Base-by-base conservation (phyloP, 768 basidiomycete genomes). In the Boletus subcaerulescens region DNA sequence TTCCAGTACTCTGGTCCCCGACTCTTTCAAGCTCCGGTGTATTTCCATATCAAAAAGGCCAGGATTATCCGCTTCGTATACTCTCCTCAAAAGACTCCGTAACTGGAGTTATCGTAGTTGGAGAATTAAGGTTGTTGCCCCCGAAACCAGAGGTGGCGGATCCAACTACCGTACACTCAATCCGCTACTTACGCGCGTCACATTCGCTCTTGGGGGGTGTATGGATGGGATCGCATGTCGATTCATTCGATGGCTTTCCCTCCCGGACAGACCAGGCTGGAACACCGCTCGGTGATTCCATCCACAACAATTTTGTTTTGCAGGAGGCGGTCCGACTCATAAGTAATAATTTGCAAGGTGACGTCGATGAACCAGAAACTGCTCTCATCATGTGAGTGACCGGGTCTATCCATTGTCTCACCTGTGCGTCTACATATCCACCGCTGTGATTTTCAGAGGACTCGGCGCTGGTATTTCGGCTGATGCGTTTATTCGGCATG, bases 41-140 rank as follows among this genome's bases (percentile, higher is more conserved):
- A 26, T 68, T 74, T 52, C 75, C 82, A 5, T 85, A 81, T 62
- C 73, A 68, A 29, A 82, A 29, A 9, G 29, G 80, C 57, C 81
- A 81, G 3, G 70, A 65, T 31, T 77, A 77, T 54, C 80, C 83
- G 3, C 72, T 90, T n/a, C 80, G 77, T 35, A 80, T 93, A 24
- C 80, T 87, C 46, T 89, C 81, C 2, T 79, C 87, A 2, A 78
- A 78, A 18, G 77, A 83, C 52, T 89, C 89, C 18, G 69, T 80
- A n/a, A 95, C 91, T 1, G 94, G 94, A 2, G 74, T 87, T 14
- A 82, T 98, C 33, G 81, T 88, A 3, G 93, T 97, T 9, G 94
- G 84, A 29, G 91, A 98, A 62, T 72, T 80, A 39, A 2, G 29
- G 29, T 29, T 29, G 29, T 64, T 82, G 4, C 75, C 80, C 36